Base-by-base conservation (phyloP, 1,284 basidiomycete genomes). In the Cryptococcus amylolentus region DNA sequence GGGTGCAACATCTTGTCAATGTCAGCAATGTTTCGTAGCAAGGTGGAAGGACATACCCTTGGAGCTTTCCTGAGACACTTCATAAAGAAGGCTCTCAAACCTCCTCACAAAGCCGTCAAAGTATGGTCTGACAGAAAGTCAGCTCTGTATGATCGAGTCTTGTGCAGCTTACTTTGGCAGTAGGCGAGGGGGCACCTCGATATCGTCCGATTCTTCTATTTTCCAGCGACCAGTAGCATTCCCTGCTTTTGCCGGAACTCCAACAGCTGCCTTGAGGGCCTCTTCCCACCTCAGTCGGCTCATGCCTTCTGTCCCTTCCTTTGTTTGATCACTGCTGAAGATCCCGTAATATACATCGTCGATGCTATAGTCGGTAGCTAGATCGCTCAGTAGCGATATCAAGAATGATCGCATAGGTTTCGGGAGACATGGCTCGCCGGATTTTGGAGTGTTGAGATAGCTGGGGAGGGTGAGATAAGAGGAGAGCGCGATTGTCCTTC, bases 291-390 rank as follows among this genome's bases (percentile, higher is more conserved):
- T 49, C 10, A 72, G 59, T 7, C 47, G 52, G 41, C 60, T 61
- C 31, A 53, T 54, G 3, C 52, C 51, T 42, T 58, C 63, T 18
- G 28, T 42, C 37, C 49, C 44, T 12, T 20, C 49, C 16, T 26
- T 51, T 8, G 39, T 23, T 23, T 41, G 62, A 6, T 43, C 28
- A 18, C 68, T 83, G 5, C 27, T 26, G n/a, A 51, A 84, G 2
- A 86, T 66, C 18, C 81, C 77, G 18, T 73, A 65, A 68, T 86
- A 84, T 18, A 91, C 70, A 42, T 84, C 80, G 62, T 89, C 86
- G 47, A 92, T 74, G 5, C 88, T 82, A 68, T 89, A 91, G 37
- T 82, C 77, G 46, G 70, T 75, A 3, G 80, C 68, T 8, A 93
- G 78, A 20, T 74, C 78, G n/a, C 77, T 78, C 18, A 93, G 78